A percentile compares a stretch with the other conserved stretches of the same genome.
phyloP scores from a whole-genome alignment of 148 eudicot species.

The Cornus florida region DNA sequence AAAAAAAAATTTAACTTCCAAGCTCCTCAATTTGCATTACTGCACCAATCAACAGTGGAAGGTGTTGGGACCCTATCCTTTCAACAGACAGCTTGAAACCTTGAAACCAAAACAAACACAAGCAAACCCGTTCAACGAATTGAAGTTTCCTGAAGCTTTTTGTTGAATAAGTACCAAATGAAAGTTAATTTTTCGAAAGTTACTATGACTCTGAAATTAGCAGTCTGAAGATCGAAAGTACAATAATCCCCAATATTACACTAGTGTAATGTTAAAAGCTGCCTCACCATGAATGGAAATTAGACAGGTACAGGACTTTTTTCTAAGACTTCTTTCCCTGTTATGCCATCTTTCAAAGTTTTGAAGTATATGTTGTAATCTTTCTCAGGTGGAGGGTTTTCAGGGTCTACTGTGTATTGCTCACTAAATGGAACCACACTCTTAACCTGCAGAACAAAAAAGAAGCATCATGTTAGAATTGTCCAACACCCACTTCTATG shows the following conservation, averaged over 20 bases:
- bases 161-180: neutral
- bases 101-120: neutral
- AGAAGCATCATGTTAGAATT: neutral
- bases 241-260: neutral
- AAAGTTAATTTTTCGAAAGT: neutral
- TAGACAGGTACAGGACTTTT: slow-evolving; percentile 46
- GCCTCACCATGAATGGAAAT: slow-evolving; percentile 10
- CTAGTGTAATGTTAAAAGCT: neutral
- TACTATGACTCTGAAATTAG: too few species aligned
- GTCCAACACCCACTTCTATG: neutral
- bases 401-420: slow-evolving; percentile 80
- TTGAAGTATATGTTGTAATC: slow-evolving; percentile 80
- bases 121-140: neutral
- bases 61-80: neutral
- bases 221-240: neutral
- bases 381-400: slow-evolving; percentile 96
- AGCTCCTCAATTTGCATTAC: neutral
- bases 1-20: neutral
- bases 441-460: slow-evolving; percentile 65
- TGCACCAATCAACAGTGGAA: neutral
- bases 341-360: slow-evolving; percentile 78
- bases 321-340: slow-evolving; percentile 88
- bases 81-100: neutral
- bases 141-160: neutral
- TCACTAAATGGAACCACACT: slow-evolving; percentile 87